A percentile compares a stretch with the other conserved stretches of the same genome.
These are phyloP conservation scores for Triticum dicoccoides DNA, from an alignment of 176 grass and related monocot genomes.

Conservation along the genomic window DNA sequence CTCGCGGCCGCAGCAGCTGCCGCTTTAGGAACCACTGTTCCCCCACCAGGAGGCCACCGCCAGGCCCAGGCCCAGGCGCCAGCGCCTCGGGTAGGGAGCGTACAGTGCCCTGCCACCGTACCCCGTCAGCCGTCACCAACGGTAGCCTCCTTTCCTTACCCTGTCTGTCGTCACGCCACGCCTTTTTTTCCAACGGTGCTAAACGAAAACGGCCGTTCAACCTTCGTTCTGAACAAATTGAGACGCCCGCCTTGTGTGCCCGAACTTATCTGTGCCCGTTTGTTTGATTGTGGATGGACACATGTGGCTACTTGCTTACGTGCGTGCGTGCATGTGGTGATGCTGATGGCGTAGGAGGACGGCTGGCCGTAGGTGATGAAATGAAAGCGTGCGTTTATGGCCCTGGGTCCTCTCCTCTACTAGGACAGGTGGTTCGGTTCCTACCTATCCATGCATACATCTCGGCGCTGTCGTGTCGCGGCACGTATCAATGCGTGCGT, in stretches of 20 bases:
- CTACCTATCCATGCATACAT: too few relatives aligned
- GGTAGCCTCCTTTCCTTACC: neutral
- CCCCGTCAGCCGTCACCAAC: slow-evolving; percentile 4
- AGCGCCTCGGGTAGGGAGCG: slow-evolving; percentile 38
- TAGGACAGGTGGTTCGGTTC: too few relatives aligned
- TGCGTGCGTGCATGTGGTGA: neutral
- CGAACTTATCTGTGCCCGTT: neutral
- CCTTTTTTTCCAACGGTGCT: neutral
- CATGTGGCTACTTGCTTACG: neutral
- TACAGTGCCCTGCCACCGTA: neutral
- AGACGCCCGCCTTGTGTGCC: too few relatives aligned
- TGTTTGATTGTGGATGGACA: neutral
- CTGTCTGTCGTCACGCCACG: too few relatives aligned
- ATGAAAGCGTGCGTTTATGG: neutral
- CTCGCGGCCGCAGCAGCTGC: slow-evolving; percentile 34
- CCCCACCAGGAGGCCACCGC: slow-evolving; percentile 37
- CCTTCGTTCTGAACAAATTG: neutral
- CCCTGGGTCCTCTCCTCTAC: neutral
- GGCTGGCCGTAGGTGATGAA: slow-evolving; percentile 18
- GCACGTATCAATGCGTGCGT: slow-evolving; percentile 22
- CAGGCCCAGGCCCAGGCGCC: slow-evolving; percentile 25
- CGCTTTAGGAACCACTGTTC: slow-evolving; percentile 57
- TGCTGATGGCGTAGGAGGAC: neutral
- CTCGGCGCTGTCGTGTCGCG: too few relatives aligned
- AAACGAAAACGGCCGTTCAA: neutral